A percentile compares a stretch with the other conserved stretches of the same genome.
These are phyloP conservation scores for Cyberlindnera sargentensis DNA, from an alignment of 805 yeast species.

Conservation along the genomic window DNA sequence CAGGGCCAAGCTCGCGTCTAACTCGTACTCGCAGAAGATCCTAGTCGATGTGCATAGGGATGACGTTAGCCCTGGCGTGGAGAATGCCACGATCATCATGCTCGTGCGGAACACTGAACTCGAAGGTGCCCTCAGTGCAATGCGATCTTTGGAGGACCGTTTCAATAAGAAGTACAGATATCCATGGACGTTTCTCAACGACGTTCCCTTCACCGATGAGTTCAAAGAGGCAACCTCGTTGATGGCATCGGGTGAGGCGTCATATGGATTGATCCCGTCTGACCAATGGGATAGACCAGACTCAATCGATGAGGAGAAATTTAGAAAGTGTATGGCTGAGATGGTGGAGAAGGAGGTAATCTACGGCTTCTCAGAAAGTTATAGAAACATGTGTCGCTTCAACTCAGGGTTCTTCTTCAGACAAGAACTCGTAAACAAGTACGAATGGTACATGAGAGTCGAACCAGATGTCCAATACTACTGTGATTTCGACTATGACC, in stretches of 20 bases:
- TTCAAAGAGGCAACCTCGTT: constrained; percentile 54
- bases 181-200: constrained; percentile 77
- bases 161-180: constrained; percentile 61
- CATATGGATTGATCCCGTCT: constrained; percentile 58
- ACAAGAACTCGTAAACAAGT: constrained; percentile 61
- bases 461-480: constrained; percentile 87
- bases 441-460: constrained; percentile 91
- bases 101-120: constrained; percentile 78
- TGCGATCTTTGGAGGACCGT: constrained; percentile 72
- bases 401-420: constrained; percentile 88
- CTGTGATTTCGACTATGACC: constrained; percentile 86
- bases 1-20: constrained; percentile 30
- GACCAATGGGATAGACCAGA: constrained; percentile 76
- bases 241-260: constrained; percentile 58
- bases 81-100: constrained; percentile 86
- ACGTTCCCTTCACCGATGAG: constrained; percentile 57
- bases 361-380: constrained; percentile 60
- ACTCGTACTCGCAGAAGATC: constrained; percentile 29
- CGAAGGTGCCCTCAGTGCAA: constrained; percentile 63
- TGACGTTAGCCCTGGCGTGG: constrained; percentile 39
- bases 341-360: constrained; percentile 42
- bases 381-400: constrained; percentile 93
- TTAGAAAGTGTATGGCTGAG: constrained; percentile 39
- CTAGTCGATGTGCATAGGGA: constrained; percentile 27
- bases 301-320: constrained; percentile 53